A percentile compares a stretch with the other conserved stretches of the same genome.
These are phyloP conservation scores for Paxillus involutus DNA, from an alignment of 768 basidiomycete genomes.

Conservation along the genomic window DNA sequence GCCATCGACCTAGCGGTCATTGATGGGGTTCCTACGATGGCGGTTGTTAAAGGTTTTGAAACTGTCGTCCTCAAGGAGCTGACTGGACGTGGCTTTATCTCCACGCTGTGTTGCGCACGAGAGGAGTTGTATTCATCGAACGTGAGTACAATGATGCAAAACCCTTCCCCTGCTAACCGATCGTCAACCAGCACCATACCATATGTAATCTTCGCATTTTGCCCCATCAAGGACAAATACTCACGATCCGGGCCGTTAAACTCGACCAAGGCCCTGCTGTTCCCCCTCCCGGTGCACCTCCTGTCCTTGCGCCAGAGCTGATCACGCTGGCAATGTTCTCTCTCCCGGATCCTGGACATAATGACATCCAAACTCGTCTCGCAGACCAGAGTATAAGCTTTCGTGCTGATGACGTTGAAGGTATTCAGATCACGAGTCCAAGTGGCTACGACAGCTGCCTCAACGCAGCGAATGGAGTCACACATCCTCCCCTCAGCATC, in stretches of 20 bases:
- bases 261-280: conserved; percentile 7
- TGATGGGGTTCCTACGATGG: conserved; percentile 40
- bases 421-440: conserved; percentile 34
- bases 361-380: conserved; percentile 25
- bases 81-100: conserved; percentile 32
- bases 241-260: conserved; percentile 48
- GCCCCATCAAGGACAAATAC: conserved; percentile 49
- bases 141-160: conserved; percentile 14
- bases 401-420: conserved; percentile 32
- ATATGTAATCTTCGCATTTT: conserved; percentile 54
- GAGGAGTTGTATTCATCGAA: conserved; percentile 26
- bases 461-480: conserved; percentile 17
- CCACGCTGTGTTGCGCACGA: conserved; percentile 40
- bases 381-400: conserved; percentile 30
- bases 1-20: conserved; percentile 42
- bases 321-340: conserved; percentile 32
- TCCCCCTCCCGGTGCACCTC: conserved; percentile 14
- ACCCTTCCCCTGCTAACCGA: conserved; percentile 2
- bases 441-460: conserved; percentile 19
- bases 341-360: conserved; percentile 29
- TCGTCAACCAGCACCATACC: conserved; percentile 39
- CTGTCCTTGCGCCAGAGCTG: conserved; percentile 22
- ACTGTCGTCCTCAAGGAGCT: conserved; percentile 44
- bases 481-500: conserved; percentile 32
- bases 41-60: conserved; percentile 42